Evolutionary conservation across 2,329 filamentous ascomycete genomes (phyloP).

Genomic region (Xylariales sp.): DNA sequence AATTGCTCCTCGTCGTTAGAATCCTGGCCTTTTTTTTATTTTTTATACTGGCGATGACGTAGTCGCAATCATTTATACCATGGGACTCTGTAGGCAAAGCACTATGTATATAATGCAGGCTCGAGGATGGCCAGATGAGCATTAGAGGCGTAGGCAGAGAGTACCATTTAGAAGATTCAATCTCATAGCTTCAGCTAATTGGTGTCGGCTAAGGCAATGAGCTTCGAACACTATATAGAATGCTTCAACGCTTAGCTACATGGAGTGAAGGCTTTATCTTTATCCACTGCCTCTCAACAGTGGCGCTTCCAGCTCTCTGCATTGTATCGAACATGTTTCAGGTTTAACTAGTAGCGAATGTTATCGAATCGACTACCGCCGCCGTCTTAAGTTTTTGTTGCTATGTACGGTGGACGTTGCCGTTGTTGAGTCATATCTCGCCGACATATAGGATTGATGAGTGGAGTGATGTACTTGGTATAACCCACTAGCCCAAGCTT

Average conservation of each 20-base stretch:
- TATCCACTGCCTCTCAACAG: constrained; percentile 7
- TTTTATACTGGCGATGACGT: constrained; percentile 18
- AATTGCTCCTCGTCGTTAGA: background rate
- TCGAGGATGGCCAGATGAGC: background rate
- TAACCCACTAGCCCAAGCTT: constrained; percentile 4
- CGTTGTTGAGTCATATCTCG: background rate
- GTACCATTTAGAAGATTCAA: background rate
- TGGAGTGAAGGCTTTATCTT: background rate
- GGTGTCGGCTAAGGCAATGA: constrained; percentile 11
- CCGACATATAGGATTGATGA: background rate
- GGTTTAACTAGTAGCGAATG: constrained; percentile 15
- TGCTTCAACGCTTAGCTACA: constrained; percentile 18
- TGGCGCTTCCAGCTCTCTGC: constrained; percentile 28
- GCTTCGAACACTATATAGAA: background rate
- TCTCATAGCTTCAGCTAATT: too few relatives aligned
- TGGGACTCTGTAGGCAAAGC: background rate
- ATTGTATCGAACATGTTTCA: constrained; percentile 32
- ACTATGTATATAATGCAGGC: background rate
- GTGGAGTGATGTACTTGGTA: constrained; percentile 1
- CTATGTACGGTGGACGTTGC: background rate
- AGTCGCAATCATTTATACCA: background rate
- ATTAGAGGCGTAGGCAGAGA: background rate
- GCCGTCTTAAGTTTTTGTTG: constrained; percentile 3
- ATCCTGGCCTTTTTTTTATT: background rate
- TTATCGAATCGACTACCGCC: constrained; percentile 30